Conservation (phyloP, 2,329 filamentous ascomycete species). For the Grosmannia serpens region DNA sequence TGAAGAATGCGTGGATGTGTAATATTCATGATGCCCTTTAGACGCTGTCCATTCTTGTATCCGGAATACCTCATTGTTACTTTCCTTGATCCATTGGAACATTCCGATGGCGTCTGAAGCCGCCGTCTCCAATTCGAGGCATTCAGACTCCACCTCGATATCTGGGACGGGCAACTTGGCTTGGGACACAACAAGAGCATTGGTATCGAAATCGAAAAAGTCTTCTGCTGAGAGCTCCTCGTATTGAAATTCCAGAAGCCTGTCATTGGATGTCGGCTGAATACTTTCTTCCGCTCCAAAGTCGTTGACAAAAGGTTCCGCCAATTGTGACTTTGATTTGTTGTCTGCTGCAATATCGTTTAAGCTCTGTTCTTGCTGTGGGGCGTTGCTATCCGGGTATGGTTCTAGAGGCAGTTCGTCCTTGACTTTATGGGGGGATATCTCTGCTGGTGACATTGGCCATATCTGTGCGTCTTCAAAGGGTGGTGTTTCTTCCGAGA, state of each 20-base stretch:
- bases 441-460: neutral
- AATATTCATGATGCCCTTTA: neutral
- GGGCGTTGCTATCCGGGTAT: neutral
- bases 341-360: neutral
- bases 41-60: neutral
- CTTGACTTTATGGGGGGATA: too few species aligned
- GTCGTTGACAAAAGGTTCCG: neutral
- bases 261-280: neutral
- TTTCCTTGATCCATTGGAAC: constrained; percentile 2
- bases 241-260: neutral
- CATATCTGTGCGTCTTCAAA: neutral
- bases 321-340: neutral
- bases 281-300: neutral
- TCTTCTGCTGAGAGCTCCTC: neutral
- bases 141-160: neutral
- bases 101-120: neutral
- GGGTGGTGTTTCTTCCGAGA: neutral
- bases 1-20: neutral
- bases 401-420: neutral
- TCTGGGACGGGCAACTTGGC: constrained; percentile 3
- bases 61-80: neutral
- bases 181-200: neutral
- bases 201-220: neutral
- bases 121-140: neutral
- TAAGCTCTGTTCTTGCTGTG: neutral